Evolutionary conservation across 352 stramenopile genomes (phyloP), one percentile per base, ranked within the genome.

Genomic region (Phytophthora sp.): DNA sequence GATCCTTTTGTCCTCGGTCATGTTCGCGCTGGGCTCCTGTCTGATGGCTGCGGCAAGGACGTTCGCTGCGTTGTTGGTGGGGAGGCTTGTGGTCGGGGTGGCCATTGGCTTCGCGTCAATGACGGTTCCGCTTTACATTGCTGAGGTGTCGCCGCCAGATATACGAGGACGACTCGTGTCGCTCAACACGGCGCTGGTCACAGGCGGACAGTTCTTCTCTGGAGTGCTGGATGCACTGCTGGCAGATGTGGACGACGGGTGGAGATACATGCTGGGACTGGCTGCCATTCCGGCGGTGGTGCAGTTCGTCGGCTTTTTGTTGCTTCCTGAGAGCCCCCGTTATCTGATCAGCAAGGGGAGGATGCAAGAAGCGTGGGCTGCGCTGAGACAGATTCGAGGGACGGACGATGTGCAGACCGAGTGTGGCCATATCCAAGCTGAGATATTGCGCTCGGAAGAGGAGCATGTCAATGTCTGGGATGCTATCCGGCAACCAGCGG

Each of bases 241-340:
- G 23, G 87, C 79, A 24, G 26, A 65, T 31, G 66, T 87, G 20
- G 56, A 74, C 20, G 66, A 83, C 5, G 83, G 87, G 3, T 95
- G 87, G 87, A 74, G 84, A 21, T 94, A 89, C 56, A 94, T 95
- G 87, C 80, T 95, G 0, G 87, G 87, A 0, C 56, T 94, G n/a
- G 82, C 79, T 1, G 77, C 82, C 11, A 53, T 94, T n/a, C 87
- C 84, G 2, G 83, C 81, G 0, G 49, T 60, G 0, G 39, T 91
- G 12, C 84, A 95, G 57, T 82, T 94, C n/a, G 0, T 92, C 11
- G 84, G 82, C 0, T 91, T 94, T 34, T 34, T 95, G 17, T 13
- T 88, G 18, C 52, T 95, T 15, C 87, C 87, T 4, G 87, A 95
- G 55, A 91, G 78, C 42, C 87, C 87, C 3, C 77, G 81, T 18